These are phyloP conservation scores for Hypoxylon fragiforme DNA, from an alignment of 495 filamentous ascomycete species.

Conservation along the genomic window DNA sequence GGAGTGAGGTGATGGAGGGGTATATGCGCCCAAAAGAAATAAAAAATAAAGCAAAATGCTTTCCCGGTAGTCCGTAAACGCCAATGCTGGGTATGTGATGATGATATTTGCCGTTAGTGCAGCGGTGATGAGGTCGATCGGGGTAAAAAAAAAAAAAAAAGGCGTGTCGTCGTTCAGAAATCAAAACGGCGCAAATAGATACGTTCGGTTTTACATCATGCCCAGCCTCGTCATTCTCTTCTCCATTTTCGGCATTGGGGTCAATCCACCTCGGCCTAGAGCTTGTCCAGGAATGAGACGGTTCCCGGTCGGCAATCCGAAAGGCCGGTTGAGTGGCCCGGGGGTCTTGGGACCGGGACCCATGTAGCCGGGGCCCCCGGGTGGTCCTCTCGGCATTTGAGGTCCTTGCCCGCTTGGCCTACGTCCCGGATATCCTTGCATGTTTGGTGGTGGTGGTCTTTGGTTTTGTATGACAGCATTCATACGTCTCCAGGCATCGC, in stretches of 20 bases:
- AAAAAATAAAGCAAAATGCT: conserved; percentile 8
- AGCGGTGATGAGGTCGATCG: conserved; percentile 1
- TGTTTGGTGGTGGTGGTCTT: conserved; percentile 43
- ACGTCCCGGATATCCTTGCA: conserved; percentile 39
- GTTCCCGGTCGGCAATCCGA: conserved; percentile 37
- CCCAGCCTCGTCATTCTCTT: conserved; percentile 83
- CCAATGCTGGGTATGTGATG: conserved; percentile 24
- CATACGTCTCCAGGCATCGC: conserved; percentile 71
- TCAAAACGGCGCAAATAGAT: conserved; percentile 5
- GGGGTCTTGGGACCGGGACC: conserved; percentile 14
- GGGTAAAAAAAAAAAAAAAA: conserved; percentile 30
- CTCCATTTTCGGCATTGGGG: conserved; percentile 57
- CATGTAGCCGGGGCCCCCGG: conserved; percentile 33
- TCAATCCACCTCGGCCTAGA: conserved; percentile 30
- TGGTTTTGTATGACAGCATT: conserved; percentile 42
- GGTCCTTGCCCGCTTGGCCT: conserved; percentile 39
- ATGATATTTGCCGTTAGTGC: neutral
- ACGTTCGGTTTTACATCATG: conserved; percentile 65
- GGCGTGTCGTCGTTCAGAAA: conserved; percentile 24
- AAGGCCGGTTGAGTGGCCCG: conserved; percentile 30
- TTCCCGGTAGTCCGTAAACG: conserved; percentile 24
- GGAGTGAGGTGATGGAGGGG: conserved; percentile 19
- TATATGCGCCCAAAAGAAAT: conserved; percentile 26
- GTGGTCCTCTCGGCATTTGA: conserved; percentile 39
- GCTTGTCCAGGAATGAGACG: conserved; percentile 40